These are phyloP conservation scores for Sphagnum tenellum DNA, from an alignment of 225 moss, liverwort and hornwort species.

Conservation along the genomic window DNA sequence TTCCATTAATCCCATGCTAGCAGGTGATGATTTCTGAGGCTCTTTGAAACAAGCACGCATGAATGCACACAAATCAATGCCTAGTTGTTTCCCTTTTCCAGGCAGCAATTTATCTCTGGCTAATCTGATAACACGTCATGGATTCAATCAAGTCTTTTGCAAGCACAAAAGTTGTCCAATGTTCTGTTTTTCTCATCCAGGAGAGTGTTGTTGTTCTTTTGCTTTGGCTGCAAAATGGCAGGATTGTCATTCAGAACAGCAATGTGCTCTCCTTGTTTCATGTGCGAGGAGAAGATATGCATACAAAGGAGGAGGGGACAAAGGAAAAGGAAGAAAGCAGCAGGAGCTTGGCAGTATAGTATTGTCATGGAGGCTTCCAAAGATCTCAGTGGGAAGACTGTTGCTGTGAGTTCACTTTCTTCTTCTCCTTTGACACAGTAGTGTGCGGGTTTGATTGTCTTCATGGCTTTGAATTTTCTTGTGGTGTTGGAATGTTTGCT, in stretches of 20 bases:
- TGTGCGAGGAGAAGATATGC: not conserved
- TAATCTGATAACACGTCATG: too few species aligned
- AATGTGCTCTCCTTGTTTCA: not conserved
- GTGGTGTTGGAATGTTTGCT: not conserved
- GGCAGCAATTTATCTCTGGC: too few species aligned
- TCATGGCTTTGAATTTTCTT: not conserved
- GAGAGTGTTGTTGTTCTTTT: too few species aligned
- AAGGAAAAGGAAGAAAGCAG: conserved; percentile 8
- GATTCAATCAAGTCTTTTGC: too few species aligned
- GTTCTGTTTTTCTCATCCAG: too few species aligned
- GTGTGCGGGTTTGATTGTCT: not conserved
- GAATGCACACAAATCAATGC: too few species aligned
- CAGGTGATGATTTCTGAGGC: too few species aligned
- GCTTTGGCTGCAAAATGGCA: too few species aligned
- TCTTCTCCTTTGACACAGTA: not conserved
- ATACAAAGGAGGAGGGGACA: conserved; percentile 1
- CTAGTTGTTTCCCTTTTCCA: too few species aligned
- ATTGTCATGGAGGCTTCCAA: conserved; percentile 15
- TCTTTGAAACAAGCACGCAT: too few species aligned
- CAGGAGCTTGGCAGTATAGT: not conserved
- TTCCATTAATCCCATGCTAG: too few species aligned
- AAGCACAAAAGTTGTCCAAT: too few species aligned
- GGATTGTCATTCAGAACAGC: not conserved
- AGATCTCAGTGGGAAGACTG: conserved; percentile 35
- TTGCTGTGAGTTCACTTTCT: conserved; percentile 27